Evolutionary conservation across 1,284 basidiomycete genomes (phyloP), one percentile per base, ranked within the genome.

Genomic region (Ustilago nuda): DNA sequence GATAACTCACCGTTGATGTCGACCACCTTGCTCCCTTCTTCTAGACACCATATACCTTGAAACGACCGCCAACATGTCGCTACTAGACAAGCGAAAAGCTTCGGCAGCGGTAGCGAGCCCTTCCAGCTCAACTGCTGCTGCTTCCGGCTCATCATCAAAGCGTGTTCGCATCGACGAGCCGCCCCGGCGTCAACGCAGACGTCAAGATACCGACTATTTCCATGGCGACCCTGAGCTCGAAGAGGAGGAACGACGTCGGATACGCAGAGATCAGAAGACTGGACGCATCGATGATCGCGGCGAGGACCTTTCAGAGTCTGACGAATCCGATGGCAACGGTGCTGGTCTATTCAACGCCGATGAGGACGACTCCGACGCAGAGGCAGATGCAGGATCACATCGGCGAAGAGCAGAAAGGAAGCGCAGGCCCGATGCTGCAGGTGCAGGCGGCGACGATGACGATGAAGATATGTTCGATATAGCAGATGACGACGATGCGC

Each of bases 381-480:
- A 56, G 35, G 61, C 73, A 8, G 88, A 88, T 32, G 92, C 56
- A 39, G 65, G 56, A 7, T 64, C 73, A 23, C 74, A 77, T 59
- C 68, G 68, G 11, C 58, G 65, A 12, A 64, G 88, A 9, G 87
- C 80, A 19, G 87, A 86, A 4, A 87, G 84, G 30, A 89, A 86
- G 9, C 89, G 88, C 1, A 90, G 88, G 27, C 88, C 85, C 2
- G 87, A 87, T n/a, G 70, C 64, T 12, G 36, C 64, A 41, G 70
- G 65, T 12, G 70, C 56, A 19, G 70, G 53, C 8, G 87, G 85
- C 15, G 87, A 73, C 8, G 82, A 83, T 27, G 72, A 72, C 12
- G 88, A 89, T 65, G 92, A 94, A 56, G 94, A 95, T 84, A 97
- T 98, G 93, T 97, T 97, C 86, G 92, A 92, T 15, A 36, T 71